A percentile compares a stretch with the other conserved stretches of the same genome.
Conservation (phyloP, 306 rosid species). For the Malus orientalis region DNA sequence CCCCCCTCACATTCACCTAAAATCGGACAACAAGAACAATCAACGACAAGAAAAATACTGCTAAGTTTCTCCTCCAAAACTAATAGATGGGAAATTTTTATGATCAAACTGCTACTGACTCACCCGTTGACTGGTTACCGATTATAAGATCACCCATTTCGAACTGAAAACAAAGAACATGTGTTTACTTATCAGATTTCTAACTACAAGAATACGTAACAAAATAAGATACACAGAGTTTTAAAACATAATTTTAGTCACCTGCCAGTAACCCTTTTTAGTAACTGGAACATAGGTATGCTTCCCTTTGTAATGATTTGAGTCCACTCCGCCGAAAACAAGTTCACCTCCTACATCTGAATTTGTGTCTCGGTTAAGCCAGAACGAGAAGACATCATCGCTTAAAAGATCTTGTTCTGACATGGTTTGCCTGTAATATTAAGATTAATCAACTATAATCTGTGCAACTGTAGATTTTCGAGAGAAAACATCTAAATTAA, state of each 20-base stretch:
- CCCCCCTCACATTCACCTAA: slow-evolving; percentile 66
- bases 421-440: slow-evolving; percentile 60
- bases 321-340: slow-evolving; percentile 70
- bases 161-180: slow-evolving; percentile 37
- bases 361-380: slow-evolving; percentile 64
- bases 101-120: slow-evolving; percentile 7
- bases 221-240: not conserved
- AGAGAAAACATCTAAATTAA: not conserved
- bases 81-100: not conserved
- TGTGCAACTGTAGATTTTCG: not conserved
- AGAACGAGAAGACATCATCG: slow-evolving; percentile 75
- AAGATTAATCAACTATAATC: slow-evolving; percentile 12
- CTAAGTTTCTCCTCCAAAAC: not conserved
- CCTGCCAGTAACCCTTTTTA: slow-evolving; percentile 88
- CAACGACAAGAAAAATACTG: not conserved
- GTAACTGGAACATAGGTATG: slow-evolving; percentile 81
- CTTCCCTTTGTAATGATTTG: slow-evolving; percentile 60
- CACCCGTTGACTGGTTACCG: slow-evolving; percentile 74
- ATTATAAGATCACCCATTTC: slow-evolving; percentile 72
- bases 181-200: not conserved
- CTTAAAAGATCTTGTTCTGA: slow-evolving; percentile 54
- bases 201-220: not conserved
- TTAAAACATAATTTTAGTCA: slow-evolving; percentile 10
- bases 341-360: slow-evolving; percentile 64
- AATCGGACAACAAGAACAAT: not conserved